Conservation (phyloP, 345 rosid genomes). For the Psidium guajava region DNA sequence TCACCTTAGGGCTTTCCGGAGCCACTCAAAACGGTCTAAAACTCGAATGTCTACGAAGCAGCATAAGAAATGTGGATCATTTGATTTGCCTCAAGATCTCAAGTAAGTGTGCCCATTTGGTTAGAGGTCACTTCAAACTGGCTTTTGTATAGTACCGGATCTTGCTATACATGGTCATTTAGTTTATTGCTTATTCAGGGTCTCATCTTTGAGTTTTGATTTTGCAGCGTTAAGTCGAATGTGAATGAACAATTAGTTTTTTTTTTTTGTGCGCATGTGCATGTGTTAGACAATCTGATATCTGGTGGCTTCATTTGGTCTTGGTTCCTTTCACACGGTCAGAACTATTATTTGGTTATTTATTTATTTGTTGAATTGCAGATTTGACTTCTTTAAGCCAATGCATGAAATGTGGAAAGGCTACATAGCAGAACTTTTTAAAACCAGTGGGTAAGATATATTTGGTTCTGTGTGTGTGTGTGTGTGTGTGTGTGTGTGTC, state of each 20-base stretch:
- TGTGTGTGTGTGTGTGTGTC: background rate
- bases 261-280: too few species aligned
- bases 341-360: background rate
- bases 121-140: background rate
- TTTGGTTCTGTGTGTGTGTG: background rate
- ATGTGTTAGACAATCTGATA: background rate
- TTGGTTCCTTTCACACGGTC: background rate
- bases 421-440: slow-evolving; percentile 21
- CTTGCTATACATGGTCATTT: background rate
- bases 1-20: slow-evolving; percentile 22
- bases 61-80: slow-evolving; percentile 56
- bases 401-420: slow-evolving; percentile 42
- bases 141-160: background rate
- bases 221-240: background rate
- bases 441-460: slow-evolving; percentile 13
- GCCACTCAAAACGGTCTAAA: slow-evolving; percentile 72
- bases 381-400: slow-evolving; percentile 29
- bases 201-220: background rate
- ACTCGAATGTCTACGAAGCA: slow-evolving; percentile 62
- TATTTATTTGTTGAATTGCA: background rate
- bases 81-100: slow-evolving; percentile 36
- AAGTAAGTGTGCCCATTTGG: slow-evolving; percentile 6
- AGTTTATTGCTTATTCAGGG: background rate
- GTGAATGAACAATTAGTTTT: background rate
- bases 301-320: background rate